phyloP scores from a whole-genome alignment of 2,329 filamentous ascomycete species.

The Fusarium oligoseptatum region DNA sequence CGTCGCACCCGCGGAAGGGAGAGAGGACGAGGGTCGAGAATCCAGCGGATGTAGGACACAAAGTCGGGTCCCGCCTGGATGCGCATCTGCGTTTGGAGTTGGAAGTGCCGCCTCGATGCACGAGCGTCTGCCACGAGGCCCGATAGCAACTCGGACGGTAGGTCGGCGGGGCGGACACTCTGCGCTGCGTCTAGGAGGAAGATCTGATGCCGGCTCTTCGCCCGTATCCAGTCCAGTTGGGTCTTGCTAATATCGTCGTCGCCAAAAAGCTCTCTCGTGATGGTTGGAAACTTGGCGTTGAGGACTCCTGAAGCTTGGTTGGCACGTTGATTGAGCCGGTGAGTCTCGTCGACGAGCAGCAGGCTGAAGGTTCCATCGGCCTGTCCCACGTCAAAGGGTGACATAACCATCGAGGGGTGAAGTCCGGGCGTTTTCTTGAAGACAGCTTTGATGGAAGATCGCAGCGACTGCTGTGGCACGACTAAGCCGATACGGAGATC shows the following conservation, averaged over 20 bases:
- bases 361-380: neutral
- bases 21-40: slow-evolving; percentile 14
- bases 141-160: slow-evolving; percentile 11
- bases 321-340: slow-evolving; percentile 19
- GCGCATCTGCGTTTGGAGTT: neutral
- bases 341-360: slow-evolving; percentile 9
- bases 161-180: slow-evolving; percentile 21
- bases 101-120: neutral
- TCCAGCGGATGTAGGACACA: slow-evolving; percentile 15
- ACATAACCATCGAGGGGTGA: slow-evolving; percentile 16
- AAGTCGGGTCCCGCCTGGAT: slow-evolving; percentile 15
- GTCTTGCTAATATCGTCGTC: slow-evolving; percentile 10
- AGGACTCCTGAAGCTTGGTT: slow-evolving; percentile 17
- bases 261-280: slow-evolving; percentile 16
- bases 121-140: slow-evolving; percentile 15
- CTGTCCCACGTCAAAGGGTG: slow-evolving; percentile 19
- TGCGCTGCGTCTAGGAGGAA: slow-evolving; percentile 18
- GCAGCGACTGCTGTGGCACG: slow-evolving; percentile 17
- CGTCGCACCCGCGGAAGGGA: slow-evolving; percentile 10
- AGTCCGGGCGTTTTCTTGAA: slow-evolving; percentile 18
- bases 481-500: slow-evolving; percentile 12
- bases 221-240: slow-evolving; percentile 20
- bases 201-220: slow-evolving; percentile 17
- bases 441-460: slow-evolving; percentile 19
- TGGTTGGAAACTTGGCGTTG: slow-evolving; percentile 17